phyloP scores from a whole-genome alignment of 345 rosid genomes.

The Pistacia integerrima region DNA sequence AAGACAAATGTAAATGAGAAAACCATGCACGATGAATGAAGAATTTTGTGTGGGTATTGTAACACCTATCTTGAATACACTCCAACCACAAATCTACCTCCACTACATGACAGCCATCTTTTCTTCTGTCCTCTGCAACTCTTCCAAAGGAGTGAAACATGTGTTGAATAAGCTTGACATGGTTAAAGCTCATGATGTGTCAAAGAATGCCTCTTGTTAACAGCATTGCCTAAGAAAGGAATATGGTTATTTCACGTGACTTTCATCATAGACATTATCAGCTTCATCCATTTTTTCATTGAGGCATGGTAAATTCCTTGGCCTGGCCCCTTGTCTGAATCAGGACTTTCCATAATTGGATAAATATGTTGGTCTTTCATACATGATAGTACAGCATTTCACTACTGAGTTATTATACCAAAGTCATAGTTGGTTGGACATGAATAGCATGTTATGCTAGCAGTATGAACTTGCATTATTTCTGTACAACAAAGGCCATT shows the following conservation, averaged over 20 bases:
- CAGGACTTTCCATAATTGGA: not conserved
- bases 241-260: not conserved
- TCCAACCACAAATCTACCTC: not conserved
- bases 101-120: not conserved
- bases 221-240: not conserved
- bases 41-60: not conserved
- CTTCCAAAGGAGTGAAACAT: not conserved
- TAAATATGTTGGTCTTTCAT: not conserved
- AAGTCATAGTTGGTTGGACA: not conserved
- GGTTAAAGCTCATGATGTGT: not conserved
- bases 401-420: not conserved
- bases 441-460: not conserved
- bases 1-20: conserved; percentile 4
- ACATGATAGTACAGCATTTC: not conserved
- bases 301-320: not conserved
- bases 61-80: not conserved
- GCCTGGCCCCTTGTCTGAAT: not conserved
- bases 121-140: not conserved
- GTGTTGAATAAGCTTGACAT: not conserved
- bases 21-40: not conserved
- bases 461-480: not conserved
- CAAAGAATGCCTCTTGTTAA: not conserved
- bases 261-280: not conserved
- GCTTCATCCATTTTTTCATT: not conserved
- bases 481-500: not conserved